phyloP scores from a whole-genome alignment of 306 rosid genomes.

The apple (Malus domestica) region DNA sequence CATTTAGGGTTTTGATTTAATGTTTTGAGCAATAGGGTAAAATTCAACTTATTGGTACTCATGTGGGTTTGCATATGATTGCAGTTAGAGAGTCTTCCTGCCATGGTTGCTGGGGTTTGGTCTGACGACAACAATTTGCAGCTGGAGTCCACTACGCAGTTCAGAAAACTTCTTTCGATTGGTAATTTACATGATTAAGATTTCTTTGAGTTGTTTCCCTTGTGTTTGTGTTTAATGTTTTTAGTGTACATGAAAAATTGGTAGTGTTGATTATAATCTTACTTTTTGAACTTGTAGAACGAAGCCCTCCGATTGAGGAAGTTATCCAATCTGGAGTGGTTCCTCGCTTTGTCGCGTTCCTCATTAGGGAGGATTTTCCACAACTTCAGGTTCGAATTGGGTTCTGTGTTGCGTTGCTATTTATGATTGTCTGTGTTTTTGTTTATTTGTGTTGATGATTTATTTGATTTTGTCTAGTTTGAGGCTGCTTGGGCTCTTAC shows the following conservation, averaged over 20 bases:
- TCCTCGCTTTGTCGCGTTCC: constrained; percentile 81
- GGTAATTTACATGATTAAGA: too few species aligned
- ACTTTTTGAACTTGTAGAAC: constrained; percentile 47
- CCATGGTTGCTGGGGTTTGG: constrained; percentile 80
- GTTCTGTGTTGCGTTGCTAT: background rate
- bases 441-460: constrained; percentile 4
- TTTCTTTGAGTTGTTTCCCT: background rate
- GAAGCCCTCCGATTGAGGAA: constrained; percentile 93
- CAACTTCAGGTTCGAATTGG: constrained; percentile 63
- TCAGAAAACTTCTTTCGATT: constrained; percentile 78
- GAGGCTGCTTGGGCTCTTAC: constrained; percentile 99
- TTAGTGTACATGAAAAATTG: background rate
- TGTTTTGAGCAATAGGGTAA: background rate
- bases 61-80: constrained; percentile 9
- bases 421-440: background rate
- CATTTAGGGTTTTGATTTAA: background rate
- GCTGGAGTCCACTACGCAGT: constrained; percentile 80
- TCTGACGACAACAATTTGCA: constrained; percentile 54
- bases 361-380: constrained; percentile 76
- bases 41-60: background rate
- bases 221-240: background rate
- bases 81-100: constrained; percentile 87
- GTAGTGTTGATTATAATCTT: background rate
- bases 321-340: constrained; percentile 89
- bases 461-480: constrained; percentile 36